Evolutionary conservation across 805 yeast species (phyloP), one percentile per base, ranked within the genome.

Genomic region (Candida sakaeoensis): DNA sequence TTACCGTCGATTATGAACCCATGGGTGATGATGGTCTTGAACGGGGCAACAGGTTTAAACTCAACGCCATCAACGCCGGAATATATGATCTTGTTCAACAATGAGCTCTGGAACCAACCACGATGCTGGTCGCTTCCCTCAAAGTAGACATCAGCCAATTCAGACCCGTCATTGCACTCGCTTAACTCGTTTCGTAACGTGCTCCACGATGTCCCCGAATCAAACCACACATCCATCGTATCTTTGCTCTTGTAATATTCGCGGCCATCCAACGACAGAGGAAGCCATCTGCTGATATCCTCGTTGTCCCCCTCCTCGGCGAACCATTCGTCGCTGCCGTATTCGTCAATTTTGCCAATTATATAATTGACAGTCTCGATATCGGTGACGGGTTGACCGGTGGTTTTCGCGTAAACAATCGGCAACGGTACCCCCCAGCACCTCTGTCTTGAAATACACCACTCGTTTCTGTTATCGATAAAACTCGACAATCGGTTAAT

Each of bases 201-300:
- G 8, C 79, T 74, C 98, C 99, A 93, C 24, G 93, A 82, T 0
- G 95, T 78, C 0, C 99, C 99, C 28, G 95, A 85, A 60, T 93
- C 99, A 64, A 93, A 91, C 99, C 99, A 93, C 14, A 93, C 99
- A 62, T 93, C 99, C 89, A 93, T 85, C 0, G 99, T 93, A 51
- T 93, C 99, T 32, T 70, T 75, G 1, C 96, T 91, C 52, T 86
- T 83, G 17, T 54, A 53, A 46, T 71, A 84, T 2, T 65, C 50
- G 51, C 40, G 0, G 64, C 52, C 13, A 51, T 67, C 59, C 40
- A 67, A 65, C 2, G 60, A 50, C 2, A 65, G 68, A 0, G 96
- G 96, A 12, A 93, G 58, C 97, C 97, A 93, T 45, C 77, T 70
- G 14, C 62, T 60, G 33, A 82, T 64, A 34, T 76, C 75, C 0